These are phyloP conservation scores for Cutaneotrichosporon mucoides DNA, from an alignment of 1,284 basidiomycete genomes.

Conservation along the genomic window DNA sequence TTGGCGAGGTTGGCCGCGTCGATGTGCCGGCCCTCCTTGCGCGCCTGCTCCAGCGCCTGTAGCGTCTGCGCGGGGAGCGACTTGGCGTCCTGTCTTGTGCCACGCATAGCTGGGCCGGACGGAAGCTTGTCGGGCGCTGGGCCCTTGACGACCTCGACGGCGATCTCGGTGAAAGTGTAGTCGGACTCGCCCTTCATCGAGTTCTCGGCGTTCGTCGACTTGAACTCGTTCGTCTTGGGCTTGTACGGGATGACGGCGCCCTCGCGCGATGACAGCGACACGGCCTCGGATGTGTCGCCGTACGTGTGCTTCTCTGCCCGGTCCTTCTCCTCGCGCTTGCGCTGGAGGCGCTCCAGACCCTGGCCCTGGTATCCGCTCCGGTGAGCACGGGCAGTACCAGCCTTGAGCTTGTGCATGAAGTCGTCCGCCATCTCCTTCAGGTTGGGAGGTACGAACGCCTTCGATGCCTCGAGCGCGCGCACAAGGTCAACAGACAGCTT, in stretches of 20 bases:
- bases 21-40: constrained; percentile 77
- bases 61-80: constrained; percentile 38
- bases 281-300: constrained; percentile 66
- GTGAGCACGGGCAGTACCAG: constrained; percentile 85
- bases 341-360: constrained; percentile 90
- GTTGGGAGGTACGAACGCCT: constrained; percentile 76
- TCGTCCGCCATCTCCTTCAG: constrained; percentile 90
- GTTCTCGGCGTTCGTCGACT: constrained; percentile 6
- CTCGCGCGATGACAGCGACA: constrained; percentile 49
- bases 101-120: constrained; percentile 22
- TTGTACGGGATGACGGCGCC: constrained; percentile 48
- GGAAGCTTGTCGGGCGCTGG: constrained; percentile 72
- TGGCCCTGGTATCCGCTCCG: constrained; percentile 96
- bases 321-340: constrained; percentile 88
- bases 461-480: constrained; percentile 89
- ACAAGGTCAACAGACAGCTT: constrained; percentile 95
- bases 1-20: constrained; percentile 81
- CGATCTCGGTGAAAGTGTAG: constrained; percentile 89
- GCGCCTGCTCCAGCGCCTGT: constrained; percentile 60
- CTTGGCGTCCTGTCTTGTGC: constrained; percentile 21
- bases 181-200: constrained; percentile 56
- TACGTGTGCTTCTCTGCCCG: constrained; percentile 87
- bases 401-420: constrained; percentile 89
- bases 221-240: constrained; percentile 43
- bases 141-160: constrained; percentile 90